Conservation (phyloP, 2,329 filamentous ascomycete genomes). For the Tricladium varicosporioides region DNA sequence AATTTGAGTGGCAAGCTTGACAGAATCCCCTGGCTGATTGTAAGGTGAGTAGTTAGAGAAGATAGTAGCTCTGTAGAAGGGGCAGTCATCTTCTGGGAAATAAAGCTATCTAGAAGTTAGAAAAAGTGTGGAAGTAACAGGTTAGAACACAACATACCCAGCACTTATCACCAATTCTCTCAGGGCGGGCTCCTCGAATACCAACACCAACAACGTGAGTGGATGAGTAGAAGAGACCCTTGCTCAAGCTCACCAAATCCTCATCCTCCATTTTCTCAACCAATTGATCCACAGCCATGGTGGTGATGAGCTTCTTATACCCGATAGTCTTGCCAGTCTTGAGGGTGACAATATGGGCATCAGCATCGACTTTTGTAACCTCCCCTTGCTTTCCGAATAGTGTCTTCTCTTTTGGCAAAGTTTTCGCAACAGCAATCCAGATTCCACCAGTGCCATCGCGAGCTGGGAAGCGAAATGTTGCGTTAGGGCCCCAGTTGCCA, state of each 20-base stretch:
- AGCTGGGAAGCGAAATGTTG: constrained; percentile 97
- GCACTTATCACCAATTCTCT: constrained; percentile 98
- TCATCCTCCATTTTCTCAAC: constrained; percentile 85
- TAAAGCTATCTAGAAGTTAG: constrained; percentile 63
- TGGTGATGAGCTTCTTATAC: constrained; percentile 91
- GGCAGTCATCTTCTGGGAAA: constrained; percentile 98
- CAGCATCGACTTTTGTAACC: constrained; percentile 83
- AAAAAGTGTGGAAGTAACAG: not conserved
- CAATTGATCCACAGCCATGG: constrained; percentile 91
- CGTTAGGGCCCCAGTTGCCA: constrained; percentile 97
- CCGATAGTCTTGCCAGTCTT: constrained; percentile 83
- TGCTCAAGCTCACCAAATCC: constrained; percentile 78
- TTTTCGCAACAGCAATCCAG: constrained; percentile 96
- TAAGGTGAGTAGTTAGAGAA: constrained; percentile 99
- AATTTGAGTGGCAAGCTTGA: constrained; percentile 83
- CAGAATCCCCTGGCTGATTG: constrained; percentile 85
- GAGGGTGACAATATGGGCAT: constrained; percentile 78
- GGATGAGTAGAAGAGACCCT: constrained; percentile 93
- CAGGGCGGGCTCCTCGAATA: constrained; percentile 84
- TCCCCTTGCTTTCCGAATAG: constrained; percentile 81
- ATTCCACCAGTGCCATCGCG: constrained; percentile 95
- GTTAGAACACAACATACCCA: constrained; percentile 61
- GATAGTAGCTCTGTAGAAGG: constrained; percentile 99
- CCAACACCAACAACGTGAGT: constrained; percentile 98
- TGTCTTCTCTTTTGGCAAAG: constrained; percentile 87